Evolutionary conservation across 2,329 filamentous ascomycete genomes (phyloP).

Genomic region (Clarireedia sp.): DNA sequence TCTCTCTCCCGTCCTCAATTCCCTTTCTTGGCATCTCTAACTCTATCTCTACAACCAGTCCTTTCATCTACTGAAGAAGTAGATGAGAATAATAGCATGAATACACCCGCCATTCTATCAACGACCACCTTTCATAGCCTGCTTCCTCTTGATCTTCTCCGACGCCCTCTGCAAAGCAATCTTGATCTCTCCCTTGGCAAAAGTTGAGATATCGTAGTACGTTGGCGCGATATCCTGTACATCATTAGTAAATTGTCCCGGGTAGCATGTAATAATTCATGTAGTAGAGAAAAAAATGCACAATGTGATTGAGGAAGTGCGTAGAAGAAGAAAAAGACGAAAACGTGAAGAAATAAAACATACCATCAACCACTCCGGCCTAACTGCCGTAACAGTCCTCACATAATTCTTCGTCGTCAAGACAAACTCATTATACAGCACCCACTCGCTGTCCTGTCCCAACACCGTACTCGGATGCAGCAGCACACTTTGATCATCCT

Average conservation of each 20-base stretch:
- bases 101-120: not conserved
- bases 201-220: conserved; percentile 81
- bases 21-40: no score
- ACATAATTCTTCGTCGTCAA: conserved; percentile 98
- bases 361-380: conserved; percentile 90
- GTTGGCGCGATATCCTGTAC: conserved; percentile 82
- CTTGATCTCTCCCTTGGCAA: conserved; percentile 82
- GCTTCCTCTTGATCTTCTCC: conserved; percentile 52
- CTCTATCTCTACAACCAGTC: not conserved
- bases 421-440: conserved; percentile 97
- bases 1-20: no score
- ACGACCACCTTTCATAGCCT: conserved; percentile 25
- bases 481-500: conserved; percentile 90
- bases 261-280: not conserved
- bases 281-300: no score
- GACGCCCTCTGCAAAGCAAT: conserved; percentile 50
- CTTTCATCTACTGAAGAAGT: not conserved
- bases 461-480: conserved; percentile 91
- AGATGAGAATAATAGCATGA: not conserved
- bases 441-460: conserved; percentile 85
- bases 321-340: conserved; percentile 6
- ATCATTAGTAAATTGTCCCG: conserved; percentile 28
- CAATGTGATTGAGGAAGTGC: not conserved
- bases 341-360: conserved; percentile 30
- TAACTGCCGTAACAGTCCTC: conserved; percentile 82